Percentiles rank a stretch among this genome's conserved stretches.
phyloP scores from a whole-genome alignment of 805 yeast species.

The Nakazawaea ishiwadae region DNA sequence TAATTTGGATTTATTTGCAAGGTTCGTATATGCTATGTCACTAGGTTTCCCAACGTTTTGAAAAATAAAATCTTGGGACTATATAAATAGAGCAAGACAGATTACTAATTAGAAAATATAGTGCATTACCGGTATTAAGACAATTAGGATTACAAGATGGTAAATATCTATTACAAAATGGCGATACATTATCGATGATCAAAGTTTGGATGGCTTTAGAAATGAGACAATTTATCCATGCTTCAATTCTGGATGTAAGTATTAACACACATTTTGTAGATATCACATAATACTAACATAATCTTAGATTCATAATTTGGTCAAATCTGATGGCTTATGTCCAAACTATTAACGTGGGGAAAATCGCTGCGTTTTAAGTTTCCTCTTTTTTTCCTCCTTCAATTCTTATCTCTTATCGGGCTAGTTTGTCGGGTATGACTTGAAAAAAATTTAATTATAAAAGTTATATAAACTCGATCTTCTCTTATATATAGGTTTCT shows the following conservation, averaged over 20 bases:
- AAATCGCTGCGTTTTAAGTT: background rate
- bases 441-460: no score
- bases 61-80: no score
- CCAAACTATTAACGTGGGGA: slow-evolving; percentile 46
- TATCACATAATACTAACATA: background rate
- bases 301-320: slow-evolving; percentile 43
- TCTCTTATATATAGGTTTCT: no score
- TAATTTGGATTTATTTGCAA: slow-evolving; percentile 87
- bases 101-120: no score
- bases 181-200: slow-evolving; percentile 71
- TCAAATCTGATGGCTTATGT: slow-evolving; percentile 60
- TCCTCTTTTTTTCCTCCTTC: background rate
- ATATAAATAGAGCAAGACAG: no score
- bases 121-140: slow-evolving; percentile 82
- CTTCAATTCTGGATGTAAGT: slow-evolving; percentile 76
- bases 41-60: slow-evolving; percentile 29
- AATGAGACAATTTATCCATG: slow-evolving; percentile 77
- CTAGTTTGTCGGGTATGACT: no score
- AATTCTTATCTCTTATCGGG: no score
- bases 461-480: no score
- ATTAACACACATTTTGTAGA: slow-evolving; percentile 7
- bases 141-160: slow-evolving; percentile 74
- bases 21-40: slow-evolving; percentile 65
- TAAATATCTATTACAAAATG: slow-evolving; percentile 47
- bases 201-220: slow-evolving; percentile 91